phyloP scores from a whole-genome alignment of 176 grass and related monocot species.

The Oryza australiensis region DNA sequence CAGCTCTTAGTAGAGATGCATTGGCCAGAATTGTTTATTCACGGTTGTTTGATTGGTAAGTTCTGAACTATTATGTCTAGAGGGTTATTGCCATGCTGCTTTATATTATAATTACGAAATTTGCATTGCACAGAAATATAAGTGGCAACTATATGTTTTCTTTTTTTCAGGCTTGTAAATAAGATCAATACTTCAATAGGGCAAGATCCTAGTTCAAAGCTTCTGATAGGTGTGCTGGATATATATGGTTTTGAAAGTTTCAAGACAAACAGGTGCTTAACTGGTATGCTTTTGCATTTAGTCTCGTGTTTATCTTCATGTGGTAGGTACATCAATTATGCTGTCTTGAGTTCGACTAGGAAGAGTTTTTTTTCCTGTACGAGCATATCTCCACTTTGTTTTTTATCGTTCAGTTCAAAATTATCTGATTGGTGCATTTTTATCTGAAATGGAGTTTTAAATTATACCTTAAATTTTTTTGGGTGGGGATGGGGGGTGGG shows the following conservation, averaged over 20 bases:
- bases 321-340: background rate
- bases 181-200: slow-evolving; percentile 96
- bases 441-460: background rate
- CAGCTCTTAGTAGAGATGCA: slow-evolving; percentile 94
- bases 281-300: slow-evolving; percentile 80
- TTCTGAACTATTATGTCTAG: slow-evolving; percentile 36
- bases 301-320: slow-evolving; percentile 35
- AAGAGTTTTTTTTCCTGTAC: background rate
- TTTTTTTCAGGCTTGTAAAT: slow-evolving; percentile 79
- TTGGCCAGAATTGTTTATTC: slow-evolving; percentile 95
- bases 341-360: slow-evolving; percentile 16
- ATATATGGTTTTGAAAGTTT: slow-evolving; percentile 99
- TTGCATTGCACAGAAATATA: background rate
- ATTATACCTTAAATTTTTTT: background rate
- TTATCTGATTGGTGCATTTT: background rate
- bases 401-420: background rate
- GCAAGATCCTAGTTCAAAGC: slow-evolving; percentile 90
- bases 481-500: too few relatives aligned
- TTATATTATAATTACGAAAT: background rate
- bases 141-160: slow-evolving; percentile 17
- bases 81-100: slow-evolving; percentile 22
- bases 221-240: slow-evolving; percentile 92
- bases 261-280: slow-evolving; percentile 99
- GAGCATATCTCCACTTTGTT: background rate
- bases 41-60: slow-evolving; percentile 93